These are phyloP conservation scores for Solanum chiquidenum DNA, from an alignment of 257 asterid genomes.

Conservation along the genomic window DNA sequence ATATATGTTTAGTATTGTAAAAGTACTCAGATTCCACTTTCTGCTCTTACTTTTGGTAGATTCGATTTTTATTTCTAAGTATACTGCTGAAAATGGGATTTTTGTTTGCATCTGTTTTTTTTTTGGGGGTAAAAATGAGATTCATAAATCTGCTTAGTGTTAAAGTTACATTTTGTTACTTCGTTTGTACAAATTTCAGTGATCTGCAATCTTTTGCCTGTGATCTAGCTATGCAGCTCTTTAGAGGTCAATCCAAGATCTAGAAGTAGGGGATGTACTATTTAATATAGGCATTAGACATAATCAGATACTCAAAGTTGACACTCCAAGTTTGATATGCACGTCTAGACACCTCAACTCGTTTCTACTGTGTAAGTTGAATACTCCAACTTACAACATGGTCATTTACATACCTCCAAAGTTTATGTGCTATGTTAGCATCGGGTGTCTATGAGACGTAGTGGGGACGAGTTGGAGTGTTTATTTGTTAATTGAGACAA, in stretches of 20 bases:
- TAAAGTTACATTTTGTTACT: neutral
- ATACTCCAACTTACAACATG: neutral
- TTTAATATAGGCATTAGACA: neutral
- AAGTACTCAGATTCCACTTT: neutral
- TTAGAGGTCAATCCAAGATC: neutral
- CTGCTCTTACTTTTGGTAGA: neutral
- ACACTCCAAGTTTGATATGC: neutral
- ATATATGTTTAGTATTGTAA: neutral
- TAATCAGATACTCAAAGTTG: neutral
- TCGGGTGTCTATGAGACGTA: neutral
- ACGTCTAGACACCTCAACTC: neutral
- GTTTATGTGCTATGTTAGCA: neutral
- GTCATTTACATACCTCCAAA: neutral
- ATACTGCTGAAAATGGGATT: neutral
- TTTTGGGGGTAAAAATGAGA: neutral
- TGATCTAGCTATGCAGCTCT: neutral
- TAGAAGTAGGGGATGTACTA: neutral
- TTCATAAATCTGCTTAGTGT: neutral
- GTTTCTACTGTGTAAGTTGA: neutral
- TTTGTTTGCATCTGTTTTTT: neutral
- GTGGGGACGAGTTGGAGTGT: neutral
- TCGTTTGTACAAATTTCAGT: neutral
- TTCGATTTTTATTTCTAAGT: neutral
- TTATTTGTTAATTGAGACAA: neutral
- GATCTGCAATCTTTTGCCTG: neutral